Conservation (phyloP, 1,284 basidiomycete genomes). For the Cutaneotrichosporon sp. region DNA sequence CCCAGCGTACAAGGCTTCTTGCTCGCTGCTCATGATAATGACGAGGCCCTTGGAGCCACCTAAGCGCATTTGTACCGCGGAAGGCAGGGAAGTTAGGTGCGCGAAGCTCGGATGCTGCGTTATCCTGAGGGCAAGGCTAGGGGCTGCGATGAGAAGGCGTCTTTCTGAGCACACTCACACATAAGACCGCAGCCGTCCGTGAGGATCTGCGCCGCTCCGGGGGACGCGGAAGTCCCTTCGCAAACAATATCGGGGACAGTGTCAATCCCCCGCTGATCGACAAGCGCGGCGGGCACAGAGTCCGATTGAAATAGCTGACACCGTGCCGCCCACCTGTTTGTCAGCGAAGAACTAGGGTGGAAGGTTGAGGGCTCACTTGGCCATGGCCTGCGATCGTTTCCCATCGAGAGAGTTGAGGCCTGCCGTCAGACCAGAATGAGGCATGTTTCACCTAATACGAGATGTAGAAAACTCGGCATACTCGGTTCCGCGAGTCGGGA, state of each 20-base stretch:
- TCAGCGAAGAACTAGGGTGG: not conserved
- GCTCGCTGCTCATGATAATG: conserved; percentile 27
- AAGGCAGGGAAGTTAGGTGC: conserved; percentile 17
- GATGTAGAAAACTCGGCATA: conserved; percentile 14
- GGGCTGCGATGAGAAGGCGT: conserved; percentile 14
- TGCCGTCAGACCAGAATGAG: conserved; percentile 1
- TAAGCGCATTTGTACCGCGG: conserved; percentile 33
- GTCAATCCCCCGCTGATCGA: conserved; percentile 12
- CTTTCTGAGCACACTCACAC: conserved; percentile 22
- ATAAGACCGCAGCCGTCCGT: conserved; percentile 43
- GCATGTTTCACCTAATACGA: conserved; percentile 19
- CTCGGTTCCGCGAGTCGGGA: not conserved
- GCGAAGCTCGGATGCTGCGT: conserved; percentile 13
- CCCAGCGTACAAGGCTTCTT: conserved; percentile 20
- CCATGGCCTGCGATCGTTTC: conserved; percentile 37
- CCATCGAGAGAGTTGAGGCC: conserved; percentile 31
- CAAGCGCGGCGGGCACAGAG: conserved; percentile 23
- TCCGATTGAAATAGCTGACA: conserved; percentile 36
- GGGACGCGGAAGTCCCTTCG: conserved; percentile 18
- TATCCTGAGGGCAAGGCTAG: conserved; percentile 25
- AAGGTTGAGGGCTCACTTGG: conserved; percentile 22
- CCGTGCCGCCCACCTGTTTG: conserved; percentile 29
- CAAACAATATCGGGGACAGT: conserved; percentile 29
- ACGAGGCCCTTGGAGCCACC: conserved; percentile 40
- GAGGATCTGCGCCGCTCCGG: conserved; percentile 11